These are phyloP conservation scores for Azolla pinnata DNA, from an alignment of 75 land plant genomes.

Conservation along the genomic window DNA sequence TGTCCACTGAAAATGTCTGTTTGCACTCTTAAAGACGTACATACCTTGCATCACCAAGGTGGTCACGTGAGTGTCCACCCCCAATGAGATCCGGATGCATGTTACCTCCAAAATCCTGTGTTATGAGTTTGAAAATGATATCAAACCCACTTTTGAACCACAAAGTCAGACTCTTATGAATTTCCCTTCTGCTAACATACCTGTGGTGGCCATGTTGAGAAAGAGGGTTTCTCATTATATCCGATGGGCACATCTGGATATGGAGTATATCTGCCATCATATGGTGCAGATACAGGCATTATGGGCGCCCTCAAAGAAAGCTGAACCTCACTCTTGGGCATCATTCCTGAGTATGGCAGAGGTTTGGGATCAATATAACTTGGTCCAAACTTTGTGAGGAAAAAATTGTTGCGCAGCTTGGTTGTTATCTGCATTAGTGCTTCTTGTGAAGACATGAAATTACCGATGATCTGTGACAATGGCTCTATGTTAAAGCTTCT, in stretches of 20 bases:
- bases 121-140: no score
- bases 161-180: not conserved
- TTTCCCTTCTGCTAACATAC: conserved; percentile 3
- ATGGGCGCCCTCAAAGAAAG: conserved; percentile 1
- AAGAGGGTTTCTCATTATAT: conserved; percentile 1
- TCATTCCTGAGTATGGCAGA: conserved; percentile 32
- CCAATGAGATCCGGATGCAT: no score
- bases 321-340: conserved; percentile 14
- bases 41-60: no score
- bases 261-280: conserved; percentile 15
- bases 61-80: no score
- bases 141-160: not conserved
- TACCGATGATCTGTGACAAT: conserved; percentile 51
- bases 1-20: no score
- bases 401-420: conserved; percentile 43
- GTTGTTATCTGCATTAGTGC: conserved; percentile 62
- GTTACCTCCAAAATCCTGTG: no score
- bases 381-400: conserved; percentile 37
- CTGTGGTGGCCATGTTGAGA: conserved; percentile 31
- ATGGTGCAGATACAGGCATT: conserved; percentile 23
- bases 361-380: conserved; percentile 16
- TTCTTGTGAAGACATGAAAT: conserved; percentile 42
- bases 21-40: no score
- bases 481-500: no score
- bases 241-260: not conserved